These are phyloP conservation scores for Saturnispora galanensis DNA, from an alignment of 805 yeast genomes.

Conservation along the genomic window DNA sequence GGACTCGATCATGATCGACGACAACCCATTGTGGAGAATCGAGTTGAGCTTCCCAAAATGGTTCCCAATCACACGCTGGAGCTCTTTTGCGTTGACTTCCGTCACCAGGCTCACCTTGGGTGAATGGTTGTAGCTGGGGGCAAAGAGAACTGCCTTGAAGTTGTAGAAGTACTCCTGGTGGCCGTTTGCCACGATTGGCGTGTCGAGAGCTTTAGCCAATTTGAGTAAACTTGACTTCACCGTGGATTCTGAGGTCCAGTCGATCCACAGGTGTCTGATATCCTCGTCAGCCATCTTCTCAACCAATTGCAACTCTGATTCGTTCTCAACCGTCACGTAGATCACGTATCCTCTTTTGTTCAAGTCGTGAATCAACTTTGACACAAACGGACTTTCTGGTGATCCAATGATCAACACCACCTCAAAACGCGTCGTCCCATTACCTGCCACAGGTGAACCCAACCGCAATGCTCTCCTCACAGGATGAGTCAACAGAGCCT, in stretches of 20 bases:
- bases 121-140: constrained; percentile 45
- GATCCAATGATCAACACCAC: constrained; percentile 70
- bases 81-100: constrained; percentile 23
- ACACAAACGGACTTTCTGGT: constrained; percentile 63
- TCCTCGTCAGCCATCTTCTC: constrained; percentile 58
- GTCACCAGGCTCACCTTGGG: constrained; percentile 24
- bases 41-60: constrained; percentile 21
- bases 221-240: constrained; percentile 39
- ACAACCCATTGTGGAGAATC: constrained; percentile 23
- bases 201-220: constrained; percentile 38
- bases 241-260: constrained; percentile 31
- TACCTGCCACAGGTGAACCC: constrained; percentile 3
- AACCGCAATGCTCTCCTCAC: constrained; percentile 3
- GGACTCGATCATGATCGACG: constrained; percentile 22
- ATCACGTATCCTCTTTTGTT: constrained; percentile 76
- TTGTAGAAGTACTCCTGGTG: constrained; percentile 38
- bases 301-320: constrained; percentile 42
- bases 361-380: constrained; percentile 61
- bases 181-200: constrained; percentile 29
- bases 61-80: constrained; percentile 19
- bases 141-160: constrained; percentile 55
- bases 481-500: background rate
- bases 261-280: constrained; percentile 53
- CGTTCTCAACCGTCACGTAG: constrained; percentile 62
- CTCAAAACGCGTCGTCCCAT: constrained; percentile 67